phyloP scores from a whole-genome alignment of 2,329 filamentous ascomycete genomes.

The Phaeosphaeriaceae sp. region DNA sequence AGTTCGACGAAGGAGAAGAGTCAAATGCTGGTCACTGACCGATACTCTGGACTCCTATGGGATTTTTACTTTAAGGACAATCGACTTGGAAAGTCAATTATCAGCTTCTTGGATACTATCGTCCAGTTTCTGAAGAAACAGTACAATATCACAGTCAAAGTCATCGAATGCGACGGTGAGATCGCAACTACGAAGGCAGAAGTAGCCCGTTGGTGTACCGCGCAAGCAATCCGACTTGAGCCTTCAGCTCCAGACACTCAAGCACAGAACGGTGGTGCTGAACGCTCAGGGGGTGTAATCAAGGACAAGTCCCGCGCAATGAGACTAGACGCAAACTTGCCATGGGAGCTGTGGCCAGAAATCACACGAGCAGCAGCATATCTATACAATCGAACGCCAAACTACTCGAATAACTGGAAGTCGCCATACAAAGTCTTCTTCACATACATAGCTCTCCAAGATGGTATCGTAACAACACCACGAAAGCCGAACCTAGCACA shows the following conservation, averaged over 20 bases:
- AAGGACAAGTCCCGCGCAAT: conserved; percentile 10
- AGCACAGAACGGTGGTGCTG: no score
- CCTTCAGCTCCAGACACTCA: conserved; percentile 13
- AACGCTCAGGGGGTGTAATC: conserved; percentile 13
- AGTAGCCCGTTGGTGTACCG: neutral
- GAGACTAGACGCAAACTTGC: conserved; percentile 6
- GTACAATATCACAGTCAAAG: conserved; percentile 5
- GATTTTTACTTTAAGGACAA: no score
- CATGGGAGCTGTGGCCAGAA: no score
- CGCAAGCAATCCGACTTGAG: conserved; percentile 3
- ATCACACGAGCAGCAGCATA: no score
- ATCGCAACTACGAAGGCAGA: conserved; percentile 1
- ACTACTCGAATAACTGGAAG: conserved; percentile 13
- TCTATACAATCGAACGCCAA: no score
- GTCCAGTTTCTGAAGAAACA: conserved; percentile 3
- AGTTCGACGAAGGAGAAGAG: no score
- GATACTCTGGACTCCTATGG: no score
- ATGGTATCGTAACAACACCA: conserved; percentile 3
- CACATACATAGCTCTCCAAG: neutral
- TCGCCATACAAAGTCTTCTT: no score
- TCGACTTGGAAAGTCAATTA: conserved; percentile 3
- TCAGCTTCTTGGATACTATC: neutral
- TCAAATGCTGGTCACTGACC: no score
- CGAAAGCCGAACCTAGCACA: conserved; percentile 8
- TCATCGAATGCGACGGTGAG: conserved; percentile 7